Evolutionary conservation across 202 grass and related monocot species (phyloP).

Genomic region (Zizania palustris): DNA sequence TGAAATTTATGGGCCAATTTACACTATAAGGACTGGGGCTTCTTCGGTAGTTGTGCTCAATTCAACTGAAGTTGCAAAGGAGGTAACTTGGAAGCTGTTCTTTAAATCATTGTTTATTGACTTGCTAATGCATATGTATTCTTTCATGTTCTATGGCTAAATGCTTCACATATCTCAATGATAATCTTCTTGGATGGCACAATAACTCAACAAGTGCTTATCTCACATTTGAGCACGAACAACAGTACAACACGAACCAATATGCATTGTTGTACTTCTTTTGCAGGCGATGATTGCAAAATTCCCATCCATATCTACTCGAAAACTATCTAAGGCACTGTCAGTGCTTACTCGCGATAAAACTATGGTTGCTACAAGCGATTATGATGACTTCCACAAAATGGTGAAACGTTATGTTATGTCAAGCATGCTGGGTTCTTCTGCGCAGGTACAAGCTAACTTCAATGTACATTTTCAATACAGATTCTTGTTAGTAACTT

Average conservation of each 20-base stretch:
- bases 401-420: slow-evolving; percentile 85
- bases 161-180: not conserved
- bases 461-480: not conserved
- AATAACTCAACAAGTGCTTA: not conserved
- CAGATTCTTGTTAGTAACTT: not conserved
- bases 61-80: slow-evolving; percentile 75
- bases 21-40: slow-evolving; percentile 68
- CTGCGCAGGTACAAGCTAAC: slow-evolving; percentile 54
- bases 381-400: slow-evolving; percentile 88
- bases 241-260: not conserved
- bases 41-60: slow-evolving; percentile 75
- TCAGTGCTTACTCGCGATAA: slow-evolving; percentile 68
- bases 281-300: slow-evolving; percentile 80
- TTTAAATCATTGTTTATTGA: not conserved
- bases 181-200: not conserved
- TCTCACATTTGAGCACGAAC: not conserved
- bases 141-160: not conserved
- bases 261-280: not conserved
- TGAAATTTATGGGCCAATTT: slow-evolving; percentile 76
- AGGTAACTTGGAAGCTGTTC: slow-evolving; percentile 38
- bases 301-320: slow-evolving; percentile 79
- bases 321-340: slow-evolving; percentile 79
- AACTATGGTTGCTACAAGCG: slow-evolving; percentile 83
- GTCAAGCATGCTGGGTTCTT: slow-evolving; percentile 63
- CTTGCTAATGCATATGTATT: not conserved